Percentiles rank a stretch among this genome's conserved stretches.
phyloP scores from a whole-genome alignment of 768 basidiomycete genomes.

The Trametes cingulata region DNA sequence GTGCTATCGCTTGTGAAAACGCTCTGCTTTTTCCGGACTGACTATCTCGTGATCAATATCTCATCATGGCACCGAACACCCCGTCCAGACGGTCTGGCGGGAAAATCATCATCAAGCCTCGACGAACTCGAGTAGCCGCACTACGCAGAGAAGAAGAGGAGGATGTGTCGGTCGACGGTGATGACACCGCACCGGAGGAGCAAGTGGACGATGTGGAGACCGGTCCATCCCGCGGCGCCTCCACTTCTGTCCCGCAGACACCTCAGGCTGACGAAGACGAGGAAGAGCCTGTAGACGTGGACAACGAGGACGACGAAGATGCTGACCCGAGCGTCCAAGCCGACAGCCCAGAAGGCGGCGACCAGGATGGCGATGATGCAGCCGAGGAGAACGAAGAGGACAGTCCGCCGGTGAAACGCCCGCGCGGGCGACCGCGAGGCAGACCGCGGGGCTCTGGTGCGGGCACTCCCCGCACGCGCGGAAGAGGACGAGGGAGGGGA shows the following conservation, averaged over 20 bases:
- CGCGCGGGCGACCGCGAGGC: conserved; percentile 29
- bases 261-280: conserved; percentile 19
- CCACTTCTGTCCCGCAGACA: conserved; percentile 9
- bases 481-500: conserved; percentile 34
- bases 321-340: conserved; percentile 36
- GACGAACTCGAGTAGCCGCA: conserved; percentile 24
- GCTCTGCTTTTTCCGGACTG: too few relatives aligned
- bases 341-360: conserved; percentile 35
- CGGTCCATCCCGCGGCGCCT: conserved; percentile 3
- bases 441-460: conserved; percentile 26
- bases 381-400: conserved; percentile 27
- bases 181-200: conserved; percentile 34
- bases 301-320: conserved; percentile 31
- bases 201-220: conserved; percentile 16
- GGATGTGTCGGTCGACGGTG: conserved; percentile 24
- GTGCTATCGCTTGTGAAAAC: too few relatives aligned
- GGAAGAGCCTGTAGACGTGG: conserved; percentile 22
- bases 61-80: conserved; percentile 21
- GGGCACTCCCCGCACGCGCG: conserved; percentile 26
- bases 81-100: conserved; percentile 18
- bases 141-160: conserved; percentile 10
- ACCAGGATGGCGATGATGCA: conserved; percentile 31
- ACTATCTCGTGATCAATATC: too few relatives aligned
- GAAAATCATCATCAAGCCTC: conserved; percentile 46
- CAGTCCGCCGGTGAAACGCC: conserved; percentile 23